Percentiles rank a stretch among this genome's conserved stretches.
These are phyloP conservation scores for Chrysoporthe cubensis DNA, from an alignment of 2,329 filamentous ascomycete genomes.

Conservation along the genomic window DNA sequence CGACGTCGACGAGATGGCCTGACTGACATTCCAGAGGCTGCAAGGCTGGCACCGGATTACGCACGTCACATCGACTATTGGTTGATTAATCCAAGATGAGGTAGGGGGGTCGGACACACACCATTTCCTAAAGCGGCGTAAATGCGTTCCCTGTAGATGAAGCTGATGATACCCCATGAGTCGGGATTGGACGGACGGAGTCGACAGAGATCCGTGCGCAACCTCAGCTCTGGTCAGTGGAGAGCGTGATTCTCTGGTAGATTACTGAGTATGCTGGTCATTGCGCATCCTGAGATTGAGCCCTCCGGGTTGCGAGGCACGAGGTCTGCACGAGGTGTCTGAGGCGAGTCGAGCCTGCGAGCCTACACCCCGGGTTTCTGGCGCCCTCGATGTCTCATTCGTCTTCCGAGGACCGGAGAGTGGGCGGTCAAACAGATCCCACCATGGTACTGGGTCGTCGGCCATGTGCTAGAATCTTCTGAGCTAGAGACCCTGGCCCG, in stretches of 20 bases:
- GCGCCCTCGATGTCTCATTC: not conserved
- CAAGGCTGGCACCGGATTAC: slow-evolving; percentile 21
- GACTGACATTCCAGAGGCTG: slow-evolving; percentile 14
- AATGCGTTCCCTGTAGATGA: slow-evolving; percentile 19
- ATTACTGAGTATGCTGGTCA: slow-evolving; percentile 1
- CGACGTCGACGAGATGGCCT: slow-evolving; percentile 15
- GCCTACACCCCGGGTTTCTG: not conserved
- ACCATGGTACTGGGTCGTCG: not conserved
- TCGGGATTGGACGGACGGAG: not conserved
- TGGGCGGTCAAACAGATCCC: not conserved
- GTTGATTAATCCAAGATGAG: slow-evolving; percentile 19
- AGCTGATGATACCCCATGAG: slow-evolving; percentile 2
- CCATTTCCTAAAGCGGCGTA: slow-evolving; percentile 19
- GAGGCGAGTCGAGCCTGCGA: not conserved
- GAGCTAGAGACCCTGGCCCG: not conserved
- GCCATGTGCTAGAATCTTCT: too few relatives aligned
- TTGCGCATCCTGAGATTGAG: not conserved
- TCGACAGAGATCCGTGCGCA: not conserved
- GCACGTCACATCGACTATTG: slow-evolving; percentile 21
- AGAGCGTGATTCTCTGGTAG: slow-evolving; percentile 11
- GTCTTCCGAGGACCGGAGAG: not conserved
- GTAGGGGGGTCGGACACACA: slow-evolving; percentile 14
- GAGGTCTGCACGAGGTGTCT: not conserved
- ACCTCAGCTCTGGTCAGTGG: not conserved
- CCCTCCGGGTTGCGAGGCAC: not conserved